Evolutionary conservation across 768 basidiomycete species (phyloP).

Genomic region (Cystobasidium tubakii): DNA sequence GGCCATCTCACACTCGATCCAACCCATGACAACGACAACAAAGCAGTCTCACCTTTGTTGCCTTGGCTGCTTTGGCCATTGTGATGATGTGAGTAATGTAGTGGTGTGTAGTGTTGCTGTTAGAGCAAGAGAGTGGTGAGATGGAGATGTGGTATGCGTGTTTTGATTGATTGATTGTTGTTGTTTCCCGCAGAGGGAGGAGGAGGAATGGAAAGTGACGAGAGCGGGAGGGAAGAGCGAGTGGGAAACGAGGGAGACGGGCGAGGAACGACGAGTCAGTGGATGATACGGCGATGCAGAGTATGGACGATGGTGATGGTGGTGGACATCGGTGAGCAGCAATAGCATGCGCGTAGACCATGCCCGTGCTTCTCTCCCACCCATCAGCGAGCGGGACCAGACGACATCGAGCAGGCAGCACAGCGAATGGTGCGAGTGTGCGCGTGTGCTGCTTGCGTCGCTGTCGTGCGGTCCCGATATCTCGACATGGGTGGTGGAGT

Average conservation of each 20-base stretch:
- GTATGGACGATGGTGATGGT: background rate
- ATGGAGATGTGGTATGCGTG: background rate
- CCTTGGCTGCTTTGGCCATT: conserved; percentile 28
- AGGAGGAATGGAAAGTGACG: background rate
- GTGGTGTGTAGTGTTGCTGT: background rate
- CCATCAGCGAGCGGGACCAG: background rate
- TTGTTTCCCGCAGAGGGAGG: background rate
- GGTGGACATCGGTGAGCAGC: background rate
- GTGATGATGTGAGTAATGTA: background rate
- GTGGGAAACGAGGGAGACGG: background rate
- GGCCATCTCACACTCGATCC: background rate
- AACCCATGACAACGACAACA: background rate
- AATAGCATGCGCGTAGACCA: background rate
- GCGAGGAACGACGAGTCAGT: too few species aligned
- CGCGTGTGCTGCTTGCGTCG: background rate
- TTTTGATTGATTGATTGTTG: background rate
- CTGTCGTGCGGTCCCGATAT: background rate
- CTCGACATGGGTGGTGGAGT: too few species aligned
- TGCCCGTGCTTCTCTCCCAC: background rate
- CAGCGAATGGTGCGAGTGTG: background rate
- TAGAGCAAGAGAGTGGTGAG: background rate
- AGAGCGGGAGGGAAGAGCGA: background rate
- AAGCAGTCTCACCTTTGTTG: conserved; percentile 19
- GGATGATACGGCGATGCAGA: too few species aligned
- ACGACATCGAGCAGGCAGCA: background rate